Evolutionary conservation across 2,329 filamentous ascomycete species (phyloP), one percentile per base, ranked within the genome.

Genomic region (Nigrospora oryzae): DNA sequence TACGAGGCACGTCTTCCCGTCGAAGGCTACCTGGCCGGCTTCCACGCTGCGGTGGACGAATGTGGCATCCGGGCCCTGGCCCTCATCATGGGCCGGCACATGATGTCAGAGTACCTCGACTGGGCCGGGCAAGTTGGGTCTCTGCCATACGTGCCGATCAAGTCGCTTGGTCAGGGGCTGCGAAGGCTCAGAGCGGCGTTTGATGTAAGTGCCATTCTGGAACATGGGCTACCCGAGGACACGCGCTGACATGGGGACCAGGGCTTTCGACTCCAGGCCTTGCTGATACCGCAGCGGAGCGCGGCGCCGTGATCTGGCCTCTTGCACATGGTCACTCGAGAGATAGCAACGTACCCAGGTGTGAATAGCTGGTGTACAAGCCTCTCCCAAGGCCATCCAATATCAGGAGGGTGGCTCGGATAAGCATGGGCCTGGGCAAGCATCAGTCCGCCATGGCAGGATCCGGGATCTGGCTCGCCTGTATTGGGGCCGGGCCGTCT

Each of bases 11-110:
- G 46, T 8, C 32, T 57, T 3, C 23, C 42, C 7, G 47, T 55
- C 4, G 48, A 49, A n/a, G 49, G 31, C 5, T 19, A 19, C 16
- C 46, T 58, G 5, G 33, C 46, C 15, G 56, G 56, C n/a, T 55
- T 58, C 30, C 45, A 52, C 30, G 36, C 46, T 30, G 51, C 47
- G 10, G 44, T 50, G 4, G 51, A 53, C 37, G 48, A 50, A 34
- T 54, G 48, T 34, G 56, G 53, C 4, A 50, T 58, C 33, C 46
- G 47, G 31, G 54, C 45, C 13, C 44, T 58, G 28, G 50, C 54
- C 2, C 45, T 51, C 11, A 45, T 51, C 15, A 54, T 47, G 10
- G 40, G 39, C 12, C 40, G 45, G 34, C 38, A 49, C 28, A 51
- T 49, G 46, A 32, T 42, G 28, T 48, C 52, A 1, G 52, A 56